Conservation (phyloP, 1,284 basidiomycete genomes). For the Ustilago shanxiensis region DNA sequence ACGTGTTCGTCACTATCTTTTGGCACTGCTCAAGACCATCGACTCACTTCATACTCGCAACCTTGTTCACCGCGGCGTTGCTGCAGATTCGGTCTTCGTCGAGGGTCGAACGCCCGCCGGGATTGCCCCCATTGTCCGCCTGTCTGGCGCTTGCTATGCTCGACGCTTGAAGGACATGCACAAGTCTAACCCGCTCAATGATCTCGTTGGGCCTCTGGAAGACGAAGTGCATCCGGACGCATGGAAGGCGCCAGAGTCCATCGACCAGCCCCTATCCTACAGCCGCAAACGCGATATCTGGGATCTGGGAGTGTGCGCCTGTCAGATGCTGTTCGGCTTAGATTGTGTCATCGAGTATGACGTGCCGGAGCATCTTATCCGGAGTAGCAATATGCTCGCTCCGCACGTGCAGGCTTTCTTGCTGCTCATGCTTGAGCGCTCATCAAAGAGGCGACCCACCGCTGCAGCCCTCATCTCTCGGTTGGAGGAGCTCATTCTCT, state of each 20-base stretch:
- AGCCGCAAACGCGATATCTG: slow-evolving; percentile 66
- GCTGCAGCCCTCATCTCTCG: slow-evolving; percentile 46
- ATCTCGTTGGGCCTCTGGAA: slow-evolving; percentile 20
- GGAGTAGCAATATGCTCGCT: slow-evolving; percentile 24
- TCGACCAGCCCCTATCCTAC: slow-evolving; percentile 58
- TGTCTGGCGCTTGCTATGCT: slow-evolving; percentile 52
- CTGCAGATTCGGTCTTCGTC: slow-evolving; percentile 43
- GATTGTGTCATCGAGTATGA: slow-evolving; percentile 46
- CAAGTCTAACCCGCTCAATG: slow-evolving; percentile 60
- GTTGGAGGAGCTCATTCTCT: slow-evolving; percentile 60
- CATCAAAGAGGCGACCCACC: slow-evolving; percentile 55
- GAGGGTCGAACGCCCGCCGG: slow-evolving; percentile 27
- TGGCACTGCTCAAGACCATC: slow-evolving; percentile 57
- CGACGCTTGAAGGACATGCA: slow-evolving; percentile 63
- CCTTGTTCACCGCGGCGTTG: slow-evolving; percentile 62
- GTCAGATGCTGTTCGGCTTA: slow-evolving; percentile 67
- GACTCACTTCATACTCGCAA: slow-evolving; percentile 57
- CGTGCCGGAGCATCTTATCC: slow-evolving; percentile 52
- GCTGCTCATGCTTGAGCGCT: slow-evolving; percentile 55
- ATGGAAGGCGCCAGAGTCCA: slow-evolving; percentile 65
- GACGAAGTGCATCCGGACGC: slow-evolving; percentile 40
- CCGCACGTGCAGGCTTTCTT: slow-evolving; percentile 51
- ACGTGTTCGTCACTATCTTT: slow-evolving; percentile 52
- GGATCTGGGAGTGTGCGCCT: slow-evolving; percentile 63
- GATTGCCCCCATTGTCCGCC: slow-evolving; percentile 20